Evolutionary conservation across 2,329 filamentous ascomycete genomes (phyloP), one percentile per base, ranked within the genome.

Genomic region (Talaromyces sp.): DNA sequence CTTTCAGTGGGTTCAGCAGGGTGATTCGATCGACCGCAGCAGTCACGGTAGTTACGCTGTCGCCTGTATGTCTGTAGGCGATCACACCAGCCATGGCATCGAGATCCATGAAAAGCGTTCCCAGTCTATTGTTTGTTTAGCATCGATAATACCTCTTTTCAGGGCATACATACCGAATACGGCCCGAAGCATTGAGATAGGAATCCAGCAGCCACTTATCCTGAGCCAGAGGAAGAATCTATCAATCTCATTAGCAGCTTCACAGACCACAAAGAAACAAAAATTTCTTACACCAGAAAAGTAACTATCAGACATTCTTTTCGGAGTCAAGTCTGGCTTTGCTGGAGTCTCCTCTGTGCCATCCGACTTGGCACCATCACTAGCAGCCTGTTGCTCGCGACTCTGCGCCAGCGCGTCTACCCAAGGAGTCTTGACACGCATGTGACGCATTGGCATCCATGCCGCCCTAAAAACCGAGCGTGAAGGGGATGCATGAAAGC

Each of bases 201-300:
- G 87, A 89, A 71, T 93, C 90, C 11, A 90, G 82, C 13, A 93
- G 78, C 88, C 88, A 92, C 57, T 88, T 88, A 70, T 92, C 90
- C 69, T 85, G 87, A 6, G 85, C 88, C 10, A 92, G 78, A 7
- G 88, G 88, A 30, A 92, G 78, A 17, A 86, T 76, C 85, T 87
- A 75, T 70, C 72, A 58, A 72, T 64, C 36, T 33, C 39, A 55
- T 28, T 64, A 60, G 62, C 57, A 36, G 7, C 28, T 19, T 47
- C 55, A 51, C 30, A 25, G 4, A 17, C 33, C 58, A 39, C 3
- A 15, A 33, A 33, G 13, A 33, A 49, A 8, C n/a, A 25, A 51
- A 52, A 60, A 60, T 30, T 22, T 49, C 82, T 65, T 67, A 90
- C 84, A 53, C 89, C 84, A 60, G 83, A 84, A 69, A 89, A 86